Evolutionary conservation across 306 rosid genomes (phyloP).

Genomic region (Aeschynomene evenia): DNA sequence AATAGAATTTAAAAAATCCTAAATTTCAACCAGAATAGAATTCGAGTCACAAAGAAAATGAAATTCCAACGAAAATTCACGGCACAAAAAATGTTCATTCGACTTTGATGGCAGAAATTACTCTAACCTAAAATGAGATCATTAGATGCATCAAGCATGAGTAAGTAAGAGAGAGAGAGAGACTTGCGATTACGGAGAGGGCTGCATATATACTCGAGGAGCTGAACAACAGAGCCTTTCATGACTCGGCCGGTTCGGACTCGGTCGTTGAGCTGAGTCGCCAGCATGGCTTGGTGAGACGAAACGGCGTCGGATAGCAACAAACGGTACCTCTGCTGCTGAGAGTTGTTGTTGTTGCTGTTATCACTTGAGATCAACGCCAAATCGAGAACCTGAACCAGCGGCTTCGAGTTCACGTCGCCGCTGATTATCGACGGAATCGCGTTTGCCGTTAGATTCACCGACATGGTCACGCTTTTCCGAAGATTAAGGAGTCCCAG

Average conservation of each 20-base stretch:
- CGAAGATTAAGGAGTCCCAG: not conserved
- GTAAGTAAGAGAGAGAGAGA: conserved; percentile 33
- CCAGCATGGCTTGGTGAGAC: conserved; percentile 72
- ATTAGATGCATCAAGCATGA: not conserved
- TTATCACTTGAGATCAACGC: conserved; percentile 33
- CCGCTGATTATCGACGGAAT: conserved; percentile 63
- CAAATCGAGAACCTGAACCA: conserved; percentile 75
- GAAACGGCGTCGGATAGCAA: conserved; percentile 70
- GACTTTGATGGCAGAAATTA: not conserved
- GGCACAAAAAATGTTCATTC: not conserved
- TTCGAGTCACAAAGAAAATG: not conserved
- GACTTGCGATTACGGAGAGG: conserved; percentile 68
- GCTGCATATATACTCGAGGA: conserved; percentile 77
- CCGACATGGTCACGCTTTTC: conserved; percentile 50
- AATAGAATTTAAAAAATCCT: not conserved
- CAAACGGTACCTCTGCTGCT: conserved; percentile 74
- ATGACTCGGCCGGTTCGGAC: conserved; percentile 54
- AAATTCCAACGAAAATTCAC: not conserved
- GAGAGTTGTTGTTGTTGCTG: conserved; percentile 29
- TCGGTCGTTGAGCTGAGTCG: conserved; percentile 71
- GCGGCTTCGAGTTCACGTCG: conserved; percentile 74
- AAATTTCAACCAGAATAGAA: conserved; percentile 5
- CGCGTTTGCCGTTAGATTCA: conserved; percentile 82
- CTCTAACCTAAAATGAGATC: conserved; percentile 8
- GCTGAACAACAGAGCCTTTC: conserved; percentile 83